Percentiles rank a stretch among this genome's conserved stretches.
Conservation (phyloP, 352 stramenopile species). For the Phytophthora idaei region DNA sequence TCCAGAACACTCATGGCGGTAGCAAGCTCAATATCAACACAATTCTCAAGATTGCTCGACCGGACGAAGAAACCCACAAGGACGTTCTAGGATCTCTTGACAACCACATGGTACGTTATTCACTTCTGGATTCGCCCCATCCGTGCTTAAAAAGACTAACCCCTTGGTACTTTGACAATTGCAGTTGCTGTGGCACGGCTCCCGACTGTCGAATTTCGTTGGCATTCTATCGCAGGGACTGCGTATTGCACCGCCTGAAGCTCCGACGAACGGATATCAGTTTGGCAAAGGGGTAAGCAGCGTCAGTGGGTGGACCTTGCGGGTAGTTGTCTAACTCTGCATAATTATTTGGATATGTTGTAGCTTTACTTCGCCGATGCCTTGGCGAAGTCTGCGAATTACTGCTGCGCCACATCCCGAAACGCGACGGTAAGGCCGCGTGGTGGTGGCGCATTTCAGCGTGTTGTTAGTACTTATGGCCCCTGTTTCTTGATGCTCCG, state of each 20-base stretch:
- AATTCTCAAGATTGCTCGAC: slow-evolving; percentile 53
- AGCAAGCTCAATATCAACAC: slow-evolving; percentile 58
- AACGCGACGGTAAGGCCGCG: slow-evolving; percentile 31
- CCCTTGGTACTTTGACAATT: not conserved
- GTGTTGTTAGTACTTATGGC: not conserved
- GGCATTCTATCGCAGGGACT: slow-evolving; percentile 75
- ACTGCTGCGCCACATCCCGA: slow-evolving; percentile 47
- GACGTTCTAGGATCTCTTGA: slow-evolving; percentile 43
- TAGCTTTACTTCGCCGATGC: slow-evolving; percentile 79
- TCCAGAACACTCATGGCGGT: slow-evolving; percentile 52
- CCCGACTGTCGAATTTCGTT: slow-evolving; percentile 59
- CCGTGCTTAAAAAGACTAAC: not conserved
- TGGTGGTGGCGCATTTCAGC: not conserved
- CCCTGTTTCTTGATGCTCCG: not conserved
- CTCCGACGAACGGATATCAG: slow-evolving; percentile 64
- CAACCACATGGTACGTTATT: slow-evolving; percentile 56
- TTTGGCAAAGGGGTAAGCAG: slow-evolving; percentile 70
- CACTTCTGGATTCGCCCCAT: not conserved
- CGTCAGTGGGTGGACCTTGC: not conserved
- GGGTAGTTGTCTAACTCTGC: not conserved
- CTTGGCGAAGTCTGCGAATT: slow-evolving; percentile 55
- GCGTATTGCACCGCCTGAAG: slow-evolving; percentile 71
- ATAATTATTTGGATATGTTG: not conserved
- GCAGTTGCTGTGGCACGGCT: slow-evolving; percentile 68
- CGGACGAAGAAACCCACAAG: slow-evolving; percentile 48